These are phyloP conservation scores for Globisporangium takayamanum DNA, from an alignment of 352 stramenopile genomes.

Conservation along the genomic window DNA sequence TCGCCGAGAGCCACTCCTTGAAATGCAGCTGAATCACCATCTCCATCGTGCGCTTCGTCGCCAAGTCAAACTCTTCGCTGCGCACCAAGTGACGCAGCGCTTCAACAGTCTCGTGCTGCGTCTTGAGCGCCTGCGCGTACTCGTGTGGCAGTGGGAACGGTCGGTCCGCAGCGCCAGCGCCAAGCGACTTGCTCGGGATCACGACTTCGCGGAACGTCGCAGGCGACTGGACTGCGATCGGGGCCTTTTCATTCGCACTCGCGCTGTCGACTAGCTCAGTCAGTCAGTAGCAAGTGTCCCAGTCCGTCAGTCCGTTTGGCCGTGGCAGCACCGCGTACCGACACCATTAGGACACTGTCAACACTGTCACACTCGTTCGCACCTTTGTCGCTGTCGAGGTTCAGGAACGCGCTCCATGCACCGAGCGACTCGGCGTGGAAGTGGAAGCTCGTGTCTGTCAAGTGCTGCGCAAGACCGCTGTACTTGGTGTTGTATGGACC, in stretches of 20 bases:
- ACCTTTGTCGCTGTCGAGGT: slow-evolving; percentile 68
- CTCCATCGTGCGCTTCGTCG: slow-evolving; percentile 76
- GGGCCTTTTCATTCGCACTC: slow-evolving; percentile 41
- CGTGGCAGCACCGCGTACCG: too few relatives aligned
- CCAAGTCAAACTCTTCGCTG: slow-evolving; percentile 76
- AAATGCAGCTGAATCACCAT: slow-evolving; percentile 77
- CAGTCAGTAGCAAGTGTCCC: background rate
- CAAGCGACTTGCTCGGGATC: slow-evolving; percentile 54
- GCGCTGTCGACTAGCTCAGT: slow-evolving; percentile 21
- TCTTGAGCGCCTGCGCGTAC: slow-evolving; percentile 56
- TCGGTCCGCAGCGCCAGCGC: slow-evolving; percentile 32
- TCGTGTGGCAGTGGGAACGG: slow-evolving; percentile 76
- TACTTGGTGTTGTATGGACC: slow-evolving; percentile 96
- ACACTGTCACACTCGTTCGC: background rate
- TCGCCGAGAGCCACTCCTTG: slow-evolving; percentile 85
- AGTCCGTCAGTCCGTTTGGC: background rate
- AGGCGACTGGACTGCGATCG: slow-evolving; percentile 52
- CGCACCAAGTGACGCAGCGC: slow-evolving; percentile 59
- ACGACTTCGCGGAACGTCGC: slow-evolving; percentile 59
- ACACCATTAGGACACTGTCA: background rate
- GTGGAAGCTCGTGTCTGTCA: slow-evolving; percentile 39
- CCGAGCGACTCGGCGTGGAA: slow-evolving; percentile 42
- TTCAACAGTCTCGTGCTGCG: slow-evolving; percentile 75
- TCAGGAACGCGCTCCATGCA: slow-evolving; percentile 59
- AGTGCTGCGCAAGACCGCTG: slow-evolving; percentile 78